Evolutionary conservation across 2,329 filamentous ascomycete species (phyloP).

Genomic region (Aureobasidium vineae): DNA sequence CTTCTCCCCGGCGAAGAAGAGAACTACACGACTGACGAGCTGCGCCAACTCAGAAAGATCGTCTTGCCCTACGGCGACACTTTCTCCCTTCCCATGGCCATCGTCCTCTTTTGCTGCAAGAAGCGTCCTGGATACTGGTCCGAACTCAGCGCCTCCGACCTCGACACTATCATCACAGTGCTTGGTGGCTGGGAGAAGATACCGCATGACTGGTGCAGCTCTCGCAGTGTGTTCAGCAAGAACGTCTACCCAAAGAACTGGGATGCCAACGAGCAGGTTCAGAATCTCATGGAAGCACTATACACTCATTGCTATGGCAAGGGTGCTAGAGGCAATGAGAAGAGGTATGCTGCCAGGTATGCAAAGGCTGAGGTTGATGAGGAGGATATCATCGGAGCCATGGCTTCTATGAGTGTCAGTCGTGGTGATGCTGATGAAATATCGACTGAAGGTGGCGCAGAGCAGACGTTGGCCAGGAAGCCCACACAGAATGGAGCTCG

Average conservation of each 20-base stretch:
- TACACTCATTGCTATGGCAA: background rate
- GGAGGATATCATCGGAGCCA: background rate
- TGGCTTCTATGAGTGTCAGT: background rate
- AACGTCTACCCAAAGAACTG: background rate
- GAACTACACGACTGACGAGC: background rate
- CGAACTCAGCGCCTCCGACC: background rate
- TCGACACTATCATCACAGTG: conserved; percentile 1
- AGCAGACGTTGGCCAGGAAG: background rate
- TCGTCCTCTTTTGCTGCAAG: conserved; percentile 11
- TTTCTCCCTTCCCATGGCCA: conserved; percentile 3
- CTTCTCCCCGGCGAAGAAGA: background rate
- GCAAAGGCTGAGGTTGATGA: background rate
- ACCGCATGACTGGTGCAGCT: background rate
- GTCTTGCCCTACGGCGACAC: background rate
- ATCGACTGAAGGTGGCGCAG: no score
- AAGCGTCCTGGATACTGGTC: background rate
- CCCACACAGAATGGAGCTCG: background rate
- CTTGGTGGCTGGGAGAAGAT: conserved; percentile 2
- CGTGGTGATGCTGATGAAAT: background rate
- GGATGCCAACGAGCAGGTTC: background rate
- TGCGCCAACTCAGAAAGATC: background rate
- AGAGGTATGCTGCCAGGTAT: background rate
- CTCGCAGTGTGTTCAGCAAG: background rate
- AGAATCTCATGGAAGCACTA: background rate
- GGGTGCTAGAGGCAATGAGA: conserved; percentile 5